Conservation (phyloP, 306 rosid species). For the Cucurbita argyrosperma region DNA sequence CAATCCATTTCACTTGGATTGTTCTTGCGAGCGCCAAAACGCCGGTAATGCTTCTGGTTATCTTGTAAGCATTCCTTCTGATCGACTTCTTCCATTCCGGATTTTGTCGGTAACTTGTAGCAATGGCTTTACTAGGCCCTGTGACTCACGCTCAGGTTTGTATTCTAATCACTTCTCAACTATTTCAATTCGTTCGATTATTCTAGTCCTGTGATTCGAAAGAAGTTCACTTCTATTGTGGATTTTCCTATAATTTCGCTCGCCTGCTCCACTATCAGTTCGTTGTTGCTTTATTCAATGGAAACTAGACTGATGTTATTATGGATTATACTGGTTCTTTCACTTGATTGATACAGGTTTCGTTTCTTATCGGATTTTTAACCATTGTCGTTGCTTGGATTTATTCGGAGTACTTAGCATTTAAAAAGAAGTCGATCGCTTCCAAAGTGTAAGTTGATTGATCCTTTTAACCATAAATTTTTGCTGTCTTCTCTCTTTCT, state of each 20-base stretch:
- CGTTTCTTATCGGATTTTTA: neutral
- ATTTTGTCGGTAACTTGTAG: neutral
- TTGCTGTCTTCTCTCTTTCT: neutral
- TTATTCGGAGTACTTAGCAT: conserved; percentile 67
- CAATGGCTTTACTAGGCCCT: conserved; percentile 47
- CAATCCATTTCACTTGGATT: neutral
- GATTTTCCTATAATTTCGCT: neutral
- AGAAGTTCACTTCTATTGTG: neutral
- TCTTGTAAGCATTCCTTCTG: neutral
- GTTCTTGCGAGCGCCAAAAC: neutral
- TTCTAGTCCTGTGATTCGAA: neutral
- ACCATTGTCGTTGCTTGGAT: conserved; percentile 35
- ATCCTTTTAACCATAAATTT: neutral
- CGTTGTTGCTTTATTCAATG: too few species aligned
- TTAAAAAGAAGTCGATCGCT: conserved; percentile 35
- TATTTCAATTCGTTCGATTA: neutral
- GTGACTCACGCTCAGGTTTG: conserved; percentile 80
- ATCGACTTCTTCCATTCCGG: neutral
- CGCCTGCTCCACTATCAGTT: neutral
- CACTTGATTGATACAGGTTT: neutral
- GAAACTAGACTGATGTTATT: neutral
- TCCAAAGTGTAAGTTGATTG: conserved; percentile 49
- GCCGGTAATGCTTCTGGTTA: neutral
- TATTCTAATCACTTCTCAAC: conserved; percentile 2
- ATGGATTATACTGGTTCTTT: neutral